Evolutionary conservation across 2,329 filamentous ascomycete species (phyloP).

Genomic region (Lecanicillium sp.): DNA sequence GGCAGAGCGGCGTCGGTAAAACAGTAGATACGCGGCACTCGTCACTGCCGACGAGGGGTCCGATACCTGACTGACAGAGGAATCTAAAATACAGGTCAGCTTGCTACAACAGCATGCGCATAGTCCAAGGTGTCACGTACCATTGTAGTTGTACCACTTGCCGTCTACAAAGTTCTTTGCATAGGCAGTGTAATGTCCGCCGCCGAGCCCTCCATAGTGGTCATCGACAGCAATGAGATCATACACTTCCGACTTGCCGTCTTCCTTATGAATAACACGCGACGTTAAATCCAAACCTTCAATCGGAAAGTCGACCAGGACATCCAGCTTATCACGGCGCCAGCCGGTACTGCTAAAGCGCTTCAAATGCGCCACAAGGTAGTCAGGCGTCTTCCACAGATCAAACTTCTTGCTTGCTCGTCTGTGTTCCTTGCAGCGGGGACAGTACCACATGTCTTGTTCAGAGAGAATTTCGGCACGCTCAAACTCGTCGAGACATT

Average conservation of each 20-base stretch:
- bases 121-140: conserved; percentile 33
- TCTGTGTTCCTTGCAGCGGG: conserved; percentile 86
- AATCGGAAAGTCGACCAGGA: conserved; percentile 83
- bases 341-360: conserved; percentile 80
- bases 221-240: conserved; percentile 95
- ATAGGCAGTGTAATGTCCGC: conserved; percentile 92
- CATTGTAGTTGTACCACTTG: conserved; percentile 95
- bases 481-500: conserved; percentile 91
- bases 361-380: conserved; percentile 91
- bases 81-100: conserved; percentile 42
- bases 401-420: conserved; percentile 94
- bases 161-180: conserved; percentile 86
- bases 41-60: conserved; percentile 60
- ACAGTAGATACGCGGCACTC: conserved; percentile 79
- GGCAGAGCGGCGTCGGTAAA: conserved; percentile 81
- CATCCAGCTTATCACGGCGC: conserved; percentile 85
- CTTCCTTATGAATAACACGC: conserved; percentile 71
- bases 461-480: conserved; percentile 90
- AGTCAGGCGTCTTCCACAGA: conserved; percentile 93
- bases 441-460: conserved; percentile 96
- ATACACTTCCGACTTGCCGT: conserved; percentile 76
- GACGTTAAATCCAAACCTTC: conserved; percentile 75
- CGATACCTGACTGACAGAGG: conserved; percentile 54
- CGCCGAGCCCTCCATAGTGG: conserved; percentile 86
- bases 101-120: not conserved